These are phyloP conservation scores for Dactylis glomerata DNA, from an alignment of 176 grass and related monocot genomes.

Conservation along the genomic window DNA sequence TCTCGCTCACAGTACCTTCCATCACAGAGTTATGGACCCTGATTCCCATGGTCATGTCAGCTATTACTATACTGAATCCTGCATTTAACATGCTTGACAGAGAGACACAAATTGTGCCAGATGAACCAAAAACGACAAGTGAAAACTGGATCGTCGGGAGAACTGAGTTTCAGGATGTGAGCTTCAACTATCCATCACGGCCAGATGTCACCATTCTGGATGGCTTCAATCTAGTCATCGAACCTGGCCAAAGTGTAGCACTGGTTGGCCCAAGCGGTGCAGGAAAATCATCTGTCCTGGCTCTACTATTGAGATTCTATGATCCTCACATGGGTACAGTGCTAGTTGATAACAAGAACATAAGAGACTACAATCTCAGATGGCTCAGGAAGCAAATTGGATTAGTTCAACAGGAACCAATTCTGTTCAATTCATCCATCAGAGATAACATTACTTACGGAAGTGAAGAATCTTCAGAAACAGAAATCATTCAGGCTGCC, in stretches of 20 bases:
- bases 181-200: constrained; percentile 43
- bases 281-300: constrained; percentile 51
- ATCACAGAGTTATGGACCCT: constrained; percentile 54
- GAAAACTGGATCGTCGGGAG: constrained; percentile 22
- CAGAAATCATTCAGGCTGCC: constrained; percentile 41
- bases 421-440: constrained; percentile 52
- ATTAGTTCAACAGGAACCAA: constrained; percentile 51
- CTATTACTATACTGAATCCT: constrained; percentile 40
- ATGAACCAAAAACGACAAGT: constrained; percentile 7
- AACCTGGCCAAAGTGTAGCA: constrained; percentile 39
- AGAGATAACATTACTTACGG: constrained; percentile 52
- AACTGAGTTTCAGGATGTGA: constrained; percentile 36
- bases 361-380: constrained; percentile 43
- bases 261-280: constrained; percentile 53
- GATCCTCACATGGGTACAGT: constrained; percentile 36
- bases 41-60: constrained; percentile 46
- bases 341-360: constrained; percentile 33
- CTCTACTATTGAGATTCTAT: constrained; percentile 50
- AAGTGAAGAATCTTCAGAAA: constrained; percentile 37
- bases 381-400: constrained; percentile 55
- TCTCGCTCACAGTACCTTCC: constrained; percentile 51
- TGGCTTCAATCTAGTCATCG: constrained; percentile 36
- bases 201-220: constrained; percentile 38
- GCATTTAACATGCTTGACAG: constrained; percentile 49
- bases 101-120: constrained; percentile 41